Base-by-base conservation (phyloP, 768 basidiomycete genomes). In the Podaxis carcinomalis region DNA sequence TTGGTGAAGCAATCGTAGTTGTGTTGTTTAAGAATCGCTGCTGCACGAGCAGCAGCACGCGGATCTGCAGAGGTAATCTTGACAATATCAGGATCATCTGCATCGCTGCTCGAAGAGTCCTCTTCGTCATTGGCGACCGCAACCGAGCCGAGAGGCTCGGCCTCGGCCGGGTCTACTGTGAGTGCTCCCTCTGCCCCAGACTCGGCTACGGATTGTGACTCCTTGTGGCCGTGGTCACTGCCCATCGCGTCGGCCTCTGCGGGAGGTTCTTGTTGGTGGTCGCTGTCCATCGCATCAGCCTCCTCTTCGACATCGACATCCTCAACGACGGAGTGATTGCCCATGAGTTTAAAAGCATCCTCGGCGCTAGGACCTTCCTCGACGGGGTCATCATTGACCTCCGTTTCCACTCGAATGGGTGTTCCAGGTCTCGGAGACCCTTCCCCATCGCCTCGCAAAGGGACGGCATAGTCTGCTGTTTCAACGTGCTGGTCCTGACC, bases 1-100 rank as follows among this genome's bases (percentile, higher is more conserved):
- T 83, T 83, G 27, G 88, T 86, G 67, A 89, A 84, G 68, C 92
- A 90, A 66, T 95, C 93, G 65, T 92, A 90, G 72, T 95, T 88
- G 67, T 95, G 88, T 89, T 92, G 82, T 73, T 90, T 93, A 66
- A 97, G 77, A 61, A 97, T 95, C 0, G 95, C 95, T 36, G 92
- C 94, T n/a, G 94, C 95, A 51, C 92, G 78, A 1, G 94, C 95
- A 50, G 95, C 95, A 16, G 92, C 92, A 61, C 81, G 80, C 1
- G 95, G 91, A 71, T 96, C 91, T 21, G 85, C 83, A 61, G 91
- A 93, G 2, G 87, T 87, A 63, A 96, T 90, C 75, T 91, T 89
- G 64, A 97, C 85, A 4, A 95, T 75, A n/a, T 82, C 82, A 13
- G 76, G 72, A 52, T 84, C 82, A 16, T 72, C 76, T 4, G 74